phyloP scores from a whole-genome alignment of 495 filamentous ascomycete genomes.

The Podospora anserina region DNA sequence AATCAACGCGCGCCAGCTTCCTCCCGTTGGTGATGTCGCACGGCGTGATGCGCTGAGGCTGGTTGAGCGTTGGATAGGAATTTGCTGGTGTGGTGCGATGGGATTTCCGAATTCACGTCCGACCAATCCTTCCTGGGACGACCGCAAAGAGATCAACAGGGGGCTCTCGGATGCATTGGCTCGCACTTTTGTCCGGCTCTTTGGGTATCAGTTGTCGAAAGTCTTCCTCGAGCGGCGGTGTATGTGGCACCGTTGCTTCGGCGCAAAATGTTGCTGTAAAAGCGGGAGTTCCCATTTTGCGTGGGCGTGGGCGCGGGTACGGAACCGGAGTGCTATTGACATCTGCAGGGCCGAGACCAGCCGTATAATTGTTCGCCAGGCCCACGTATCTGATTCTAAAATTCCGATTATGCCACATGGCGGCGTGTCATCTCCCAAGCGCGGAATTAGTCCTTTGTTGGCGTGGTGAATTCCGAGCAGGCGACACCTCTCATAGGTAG shows the following conservation, averaged over 20 bases:
- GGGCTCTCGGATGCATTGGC: neutral
- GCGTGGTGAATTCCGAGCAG: neutral
- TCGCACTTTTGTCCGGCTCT: neutral
- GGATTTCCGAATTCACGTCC: neutral
- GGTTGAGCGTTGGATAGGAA: neutral
- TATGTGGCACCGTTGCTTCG: neutral
- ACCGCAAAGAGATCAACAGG: neutral
- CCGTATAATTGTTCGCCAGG: neutral
- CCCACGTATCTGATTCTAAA: neutral
- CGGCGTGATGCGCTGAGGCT: neutral
- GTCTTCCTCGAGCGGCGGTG: neutral
- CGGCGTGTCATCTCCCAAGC: neutral
- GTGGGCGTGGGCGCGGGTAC: neutral
- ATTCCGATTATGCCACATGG: neutral
- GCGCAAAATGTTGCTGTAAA: neutral
- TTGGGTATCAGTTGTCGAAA: neutral
- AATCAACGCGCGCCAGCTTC: neutral
- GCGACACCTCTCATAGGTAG: neutral
- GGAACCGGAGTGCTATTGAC: neutral
- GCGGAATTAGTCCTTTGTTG: neutral
- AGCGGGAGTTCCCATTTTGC: no score
- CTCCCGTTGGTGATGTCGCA: neutral
- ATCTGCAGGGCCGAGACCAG: neutral
- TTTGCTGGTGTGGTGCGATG: neutral
- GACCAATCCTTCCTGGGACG: neutral